phyloP scores from a whole-genome alignment of 2,329 filamentous ascomycete genomes.

The Sporothrix luriei region DNA sequence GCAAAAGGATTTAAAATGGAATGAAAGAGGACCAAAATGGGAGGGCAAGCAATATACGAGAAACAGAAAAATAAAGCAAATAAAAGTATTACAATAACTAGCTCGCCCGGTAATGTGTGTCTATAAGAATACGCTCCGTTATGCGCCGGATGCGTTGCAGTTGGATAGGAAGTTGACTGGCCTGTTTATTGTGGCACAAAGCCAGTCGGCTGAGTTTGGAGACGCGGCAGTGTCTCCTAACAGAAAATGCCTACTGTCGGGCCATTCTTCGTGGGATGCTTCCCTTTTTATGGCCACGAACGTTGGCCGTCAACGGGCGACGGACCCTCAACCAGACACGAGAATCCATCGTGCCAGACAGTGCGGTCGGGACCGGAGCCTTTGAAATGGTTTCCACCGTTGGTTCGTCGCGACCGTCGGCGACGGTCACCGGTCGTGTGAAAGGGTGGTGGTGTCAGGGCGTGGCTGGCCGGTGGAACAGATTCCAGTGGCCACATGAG shows the following conservation, averaged over 20 bases:
- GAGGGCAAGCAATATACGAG: not conserved
- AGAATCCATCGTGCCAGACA: not conserved
- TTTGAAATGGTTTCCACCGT: not conserved
- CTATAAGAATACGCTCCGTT: not conserved
- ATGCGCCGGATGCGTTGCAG: no score
- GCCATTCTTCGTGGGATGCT: not conserved
- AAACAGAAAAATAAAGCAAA: not conserved
- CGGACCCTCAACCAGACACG: not conserved
- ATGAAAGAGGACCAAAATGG: not conserved
- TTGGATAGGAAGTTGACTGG: no score
- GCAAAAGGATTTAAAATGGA: not conserved
- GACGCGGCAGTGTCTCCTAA: not conserved
- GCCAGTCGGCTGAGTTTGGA: no score
- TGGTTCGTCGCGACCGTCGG: not conserved
- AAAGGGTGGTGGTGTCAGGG: not conserved
- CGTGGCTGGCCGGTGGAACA: not conserved
- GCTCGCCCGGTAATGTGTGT: slow-evolving; percentile 27
- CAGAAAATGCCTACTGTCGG: not conserved
- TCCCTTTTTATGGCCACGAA: not conserved
- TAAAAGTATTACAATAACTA: slow-evolving; percentile 8
- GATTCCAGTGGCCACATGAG: no score
- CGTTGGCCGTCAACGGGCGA: not conserved
- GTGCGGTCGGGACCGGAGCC: not conserved
- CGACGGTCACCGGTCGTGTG: not conserved
- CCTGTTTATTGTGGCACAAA: no score